phyloP scores from a whole-genome alignment of 257 asterid species.

The Apocynum venetum region DNA sequence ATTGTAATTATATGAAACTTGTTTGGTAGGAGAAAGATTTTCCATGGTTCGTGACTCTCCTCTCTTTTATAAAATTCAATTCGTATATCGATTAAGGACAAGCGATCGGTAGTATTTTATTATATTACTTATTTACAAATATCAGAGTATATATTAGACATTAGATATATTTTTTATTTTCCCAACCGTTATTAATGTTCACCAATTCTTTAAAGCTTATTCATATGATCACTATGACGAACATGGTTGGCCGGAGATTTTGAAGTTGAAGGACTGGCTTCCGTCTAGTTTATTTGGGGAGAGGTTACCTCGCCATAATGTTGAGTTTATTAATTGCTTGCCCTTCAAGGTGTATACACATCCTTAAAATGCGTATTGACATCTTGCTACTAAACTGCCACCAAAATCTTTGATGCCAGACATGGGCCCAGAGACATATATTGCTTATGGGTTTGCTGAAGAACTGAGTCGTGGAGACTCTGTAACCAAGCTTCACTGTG shows the following conservation, averaged over 20 bases:
- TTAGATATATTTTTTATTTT: too few species aligned
- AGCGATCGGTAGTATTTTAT: too few species aligned
- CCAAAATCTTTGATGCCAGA: slow-evolving; percentile 55
- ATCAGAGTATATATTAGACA: too few species aligned
- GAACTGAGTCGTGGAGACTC: slow-evolving; percentile 95
- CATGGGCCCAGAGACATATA: slow-evolving; percentile 93
- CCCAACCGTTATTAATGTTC: slow-evolving; percentile 42
- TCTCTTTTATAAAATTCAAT: too few species aligned
- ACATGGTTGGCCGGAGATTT: slow-evolving; percentile 59
- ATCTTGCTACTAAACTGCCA: slow-evolving; percentile 70
- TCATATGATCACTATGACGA: slow-evolving; percentile 30
- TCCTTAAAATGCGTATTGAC: slow-evolving; percentile 57
- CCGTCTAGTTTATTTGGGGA: slow-evolving; percentile 72
- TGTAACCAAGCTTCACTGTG: slow-evolving; percentile 86
- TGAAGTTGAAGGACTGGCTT: slow-evolving; percentile 95
- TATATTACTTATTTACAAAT: too few species aligned
- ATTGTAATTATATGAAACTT: not conserved
- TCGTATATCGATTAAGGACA: too few species aligned
- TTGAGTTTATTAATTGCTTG: slow-evolving; percentile 70
- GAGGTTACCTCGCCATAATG: slow-evolving; percentile 77
- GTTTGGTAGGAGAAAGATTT: not conserved
- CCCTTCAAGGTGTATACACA: slow-evolving; percentile 85
- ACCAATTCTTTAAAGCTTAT: slow-evolving; percentile 64
- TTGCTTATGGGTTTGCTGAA: slow-evolving; percentile 76
- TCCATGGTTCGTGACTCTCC: too few species aligned